Percentiles rank a stretch among this genome's conserved stretches.
phyloP scores from a whole-genome alignment of 2,329 filamentous ascomycete genomes.

The Knufia fluminis region DNA sequence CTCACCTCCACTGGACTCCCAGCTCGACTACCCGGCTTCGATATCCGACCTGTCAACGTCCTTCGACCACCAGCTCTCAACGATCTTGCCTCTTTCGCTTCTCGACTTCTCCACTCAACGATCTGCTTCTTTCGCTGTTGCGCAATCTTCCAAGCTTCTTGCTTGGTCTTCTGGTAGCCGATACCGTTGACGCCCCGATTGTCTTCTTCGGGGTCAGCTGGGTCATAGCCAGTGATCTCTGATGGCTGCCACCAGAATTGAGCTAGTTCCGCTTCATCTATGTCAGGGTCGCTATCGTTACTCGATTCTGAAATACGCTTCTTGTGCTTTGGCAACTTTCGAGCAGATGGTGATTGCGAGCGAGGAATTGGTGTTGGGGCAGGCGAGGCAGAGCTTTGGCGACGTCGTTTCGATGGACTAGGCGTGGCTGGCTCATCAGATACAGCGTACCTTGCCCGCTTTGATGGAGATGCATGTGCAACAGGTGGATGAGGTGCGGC shows the following conservation, averaged over 20 bases:
- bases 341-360: slow-evolving; percentile 1
- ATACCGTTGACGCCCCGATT: slow-evolving; percentile 56
- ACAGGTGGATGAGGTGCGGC: neutral
- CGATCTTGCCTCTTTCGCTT: slow-evolving; percentile 50
- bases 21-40: slow-evolving; percentile 4
- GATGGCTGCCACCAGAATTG: slow-evolving; percentile 45
- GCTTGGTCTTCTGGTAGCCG: slow-evolving; percentile 53
- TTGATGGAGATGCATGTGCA: neutral
- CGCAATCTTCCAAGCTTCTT: slow-evolving; percentile 47
- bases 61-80: slow-evolving; percentile 44
- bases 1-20: neutral
- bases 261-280: slow-evolving; percentile 21
- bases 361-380: neutral
- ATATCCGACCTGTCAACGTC: neutral
- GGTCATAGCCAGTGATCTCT: slow-evolving; percentile 54
- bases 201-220: slow-evolving; percentile 49
- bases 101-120: slow-evolving; percentile 49
- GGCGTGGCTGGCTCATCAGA: neutral
- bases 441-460: neutral
- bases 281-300: neutral
- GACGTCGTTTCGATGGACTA: neutral
- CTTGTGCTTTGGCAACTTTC: neutral
- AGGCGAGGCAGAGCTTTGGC: neutral
- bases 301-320: neutral
- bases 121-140: slow-evolving; percentile 51